phyloP scores from a whole-genome alignment of 176 grass and related monocot genomes.

The Phyllostachys edulis region DNA sequence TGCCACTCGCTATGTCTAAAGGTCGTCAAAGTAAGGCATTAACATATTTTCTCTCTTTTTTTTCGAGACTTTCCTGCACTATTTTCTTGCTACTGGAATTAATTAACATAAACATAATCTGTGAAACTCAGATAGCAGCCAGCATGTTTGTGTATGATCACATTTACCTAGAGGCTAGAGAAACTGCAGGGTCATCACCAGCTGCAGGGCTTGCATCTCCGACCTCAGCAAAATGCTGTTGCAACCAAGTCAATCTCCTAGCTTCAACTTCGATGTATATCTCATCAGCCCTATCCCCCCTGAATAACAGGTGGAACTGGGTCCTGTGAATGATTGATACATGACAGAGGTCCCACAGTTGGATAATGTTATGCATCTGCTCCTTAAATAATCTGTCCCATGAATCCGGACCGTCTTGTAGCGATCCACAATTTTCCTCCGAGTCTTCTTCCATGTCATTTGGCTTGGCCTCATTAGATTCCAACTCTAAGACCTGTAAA shows the following conservation, averaged over 20 bases:
- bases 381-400: slow-evolving; percentile 67
- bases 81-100: neutral
- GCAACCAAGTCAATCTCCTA: slow-evolving; percentile 73
- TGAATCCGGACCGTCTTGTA: slow-evolving; percentile 55
- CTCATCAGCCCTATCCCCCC: slow-evolving; percentile 79
- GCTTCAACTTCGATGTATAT: slow-evolving; percentile 96
- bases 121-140: neutral
- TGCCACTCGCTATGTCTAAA: neutral
- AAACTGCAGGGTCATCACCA: slow-evolving; percentile 67
- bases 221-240: slow-evolving; percentile 80
- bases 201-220: slow-evolving; percentile 65
- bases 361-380: slow-evolving; percentile 92
- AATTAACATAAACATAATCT: neutral
- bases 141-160: neutral
- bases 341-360: slow-evolving; percentile 80
- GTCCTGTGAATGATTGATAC: slow-evolving; percentile 92
- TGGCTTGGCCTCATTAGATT: slow-evolving; percentile 67
- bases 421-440: slow-evolving; percentile 37
- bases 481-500: slow-evolving; percentile 78
- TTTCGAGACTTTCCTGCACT: neutral
- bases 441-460: slow-evolving; percentile 41
- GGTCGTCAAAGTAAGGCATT: neutral
- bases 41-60: neutral
- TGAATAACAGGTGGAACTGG: slow-evolving; percentile 91
- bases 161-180: slow-evolving; percentile 64